These are phyloP conservation scores for Prosopis cineraria DNA, from an alignment of 306 rosid genomes.

Conservation along the genomic window DNA sequence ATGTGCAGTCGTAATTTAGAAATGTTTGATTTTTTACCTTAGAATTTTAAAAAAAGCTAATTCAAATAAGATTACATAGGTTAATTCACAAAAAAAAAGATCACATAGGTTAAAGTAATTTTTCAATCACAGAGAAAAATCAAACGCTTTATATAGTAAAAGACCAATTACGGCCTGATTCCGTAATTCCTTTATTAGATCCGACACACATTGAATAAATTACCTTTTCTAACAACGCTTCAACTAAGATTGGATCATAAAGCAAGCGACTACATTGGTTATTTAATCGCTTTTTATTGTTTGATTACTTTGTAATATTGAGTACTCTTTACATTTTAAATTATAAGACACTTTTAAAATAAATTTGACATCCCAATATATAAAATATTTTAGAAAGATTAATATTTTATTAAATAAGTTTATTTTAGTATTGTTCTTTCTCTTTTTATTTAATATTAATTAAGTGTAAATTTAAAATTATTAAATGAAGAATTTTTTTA, in stretches of 20 bases:
- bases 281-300: not conserved
- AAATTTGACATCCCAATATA: too few relatives aligned
- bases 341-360: too few relatives aligned
- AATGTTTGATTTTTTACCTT: not conserved
- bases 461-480: too few relatives aligned
- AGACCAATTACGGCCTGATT: not conserved
- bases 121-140: not conserved
- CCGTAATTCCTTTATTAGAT: not conserved
- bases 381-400: too few relatives aligned
- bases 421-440: too few relatives aligned
- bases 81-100: not conserved
- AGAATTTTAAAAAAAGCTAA: not conserved
- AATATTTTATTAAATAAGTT: too few relatives aligned
- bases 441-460: too few relatives aligned
- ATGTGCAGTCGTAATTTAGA: not conserved
- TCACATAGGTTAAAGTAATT: not conserved
- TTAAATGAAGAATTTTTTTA: too few relatives aligned
- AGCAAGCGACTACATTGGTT: not conserved
- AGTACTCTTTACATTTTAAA: too few relatives aligned
- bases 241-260: slow-evolving; percentile 3
- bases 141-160: not conserved
- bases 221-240: not conserved
- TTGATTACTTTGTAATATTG: too few relatives aligned
- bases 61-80: not conserved
- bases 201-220: not conserved